These are phyloP conservation scores for Saccharomycopsis babjevae DNA, from an alignment of 805 yeast genomes.

Conservation along the genomic window DNA sequence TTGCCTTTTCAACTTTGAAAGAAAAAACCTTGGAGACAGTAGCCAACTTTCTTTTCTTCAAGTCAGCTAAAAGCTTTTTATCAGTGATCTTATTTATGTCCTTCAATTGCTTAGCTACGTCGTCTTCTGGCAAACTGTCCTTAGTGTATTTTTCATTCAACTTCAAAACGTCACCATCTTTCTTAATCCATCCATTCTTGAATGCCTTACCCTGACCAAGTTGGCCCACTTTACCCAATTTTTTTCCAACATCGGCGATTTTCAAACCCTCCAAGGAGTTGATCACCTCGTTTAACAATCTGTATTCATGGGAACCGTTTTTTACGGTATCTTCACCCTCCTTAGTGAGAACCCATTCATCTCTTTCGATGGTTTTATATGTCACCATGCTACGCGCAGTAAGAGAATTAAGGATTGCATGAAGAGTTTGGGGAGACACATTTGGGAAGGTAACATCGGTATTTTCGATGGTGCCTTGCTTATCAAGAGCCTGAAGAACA, in stretches of 20 bases:
- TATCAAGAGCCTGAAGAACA: slow-evolving; percentile 55
- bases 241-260: slow-evolving; percentile 60
- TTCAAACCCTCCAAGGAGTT: slow-evolving; percentile 70
- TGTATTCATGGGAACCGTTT: slow-evolving; percentile 84
- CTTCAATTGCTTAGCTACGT: slow-evolving; percentile 53
- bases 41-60: slow-evolving; percentile 89
- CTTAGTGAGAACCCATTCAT: slow-evolving; percentile 60
- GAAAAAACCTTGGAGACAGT: slow-evolving; percentile 61
- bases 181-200: slow-evolving; percentile 92
- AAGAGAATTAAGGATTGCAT: slow-evolving; percentile 79
- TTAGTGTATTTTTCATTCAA: slow-evolving; percentile 40
- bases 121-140: slow-evolving; percentile 46
- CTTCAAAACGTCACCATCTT: slow-evolving; percentile 73
- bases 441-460: slow-evolving; percentile 59
- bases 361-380: slow-evolving; percentile 64
- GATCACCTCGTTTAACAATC: slow-evolving; percentile 66
- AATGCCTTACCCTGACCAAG: slow-evolving; percentile 97
- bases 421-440: slow-evolving; percentile 52
- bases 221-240: slow-evolving; percentile 75
- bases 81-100: slow-evolving; percentile 53
- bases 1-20: slow-evolving; percentile 68
- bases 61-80: slow-evolving; percentile 63
- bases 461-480: slow-evolving; percentile 54
- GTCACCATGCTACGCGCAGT: slow-evolving; percentile 74
- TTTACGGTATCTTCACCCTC: slow-evolving; percentile 76